phyloP scores from a whole-genome alignment of 129 eudicot genomes.

The Daucus carota region DNA sequence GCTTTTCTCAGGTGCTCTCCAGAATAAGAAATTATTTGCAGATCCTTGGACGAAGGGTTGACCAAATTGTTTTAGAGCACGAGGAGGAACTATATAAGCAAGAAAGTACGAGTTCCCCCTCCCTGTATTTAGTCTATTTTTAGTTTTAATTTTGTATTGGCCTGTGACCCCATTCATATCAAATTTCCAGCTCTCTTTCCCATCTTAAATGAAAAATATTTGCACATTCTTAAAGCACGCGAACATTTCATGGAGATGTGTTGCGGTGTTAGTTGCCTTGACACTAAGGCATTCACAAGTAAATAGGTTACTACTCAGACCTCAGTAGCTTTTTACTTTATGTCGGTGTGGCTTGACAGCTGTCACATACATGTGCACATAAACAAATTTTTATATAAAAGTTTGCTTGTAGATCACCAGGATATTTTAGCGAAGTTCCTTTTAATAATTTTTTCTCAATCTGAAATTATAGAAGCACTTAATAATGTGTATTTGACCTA shows the following conservation, averaged over 20 bases:
- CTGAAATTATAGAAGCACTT: neutral
- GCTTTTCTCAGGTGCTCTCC: conserved; percentile 59
- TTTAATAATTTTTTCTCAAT: neutral
- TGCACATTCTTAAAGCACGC: neutral
- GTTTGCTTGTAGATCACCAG: neutral
- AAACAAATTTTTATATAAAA: neutral
- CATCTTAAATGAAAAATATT: neutral
- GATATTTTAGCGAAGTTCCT: neutral
- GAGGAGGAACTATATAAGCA: conserved; percentile 68
- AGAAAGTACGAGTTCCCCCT: conserved; percentile 48
- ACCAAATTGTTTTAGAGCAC: conserved; percentile 69
- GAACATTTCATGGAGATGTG: neutral
- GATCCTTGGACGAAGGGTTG: conserved; percentile 82
- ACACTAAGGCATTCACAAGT: neutral
- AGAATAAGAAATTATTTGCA: conserved; percentile 81
- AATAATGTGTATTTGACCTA: neutral
- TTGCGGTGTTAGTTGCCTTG: neutral
- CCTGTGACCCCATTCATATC: neutral
- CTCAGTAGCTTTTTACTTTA: too few species aligned
- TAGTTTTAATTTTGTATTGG: neutral
- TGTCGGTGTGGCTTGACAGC: neutral
- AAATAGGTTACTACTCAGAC: too few species aligned
- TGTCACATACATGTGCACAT: neutral
- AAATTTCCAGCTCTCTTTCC: neutral
- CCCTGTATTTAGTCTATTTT: neutral